phyloP scores from a whole-genome alignment of 495 filamentous ascomycete genomes.

The Penicillium silybi region DNA sequence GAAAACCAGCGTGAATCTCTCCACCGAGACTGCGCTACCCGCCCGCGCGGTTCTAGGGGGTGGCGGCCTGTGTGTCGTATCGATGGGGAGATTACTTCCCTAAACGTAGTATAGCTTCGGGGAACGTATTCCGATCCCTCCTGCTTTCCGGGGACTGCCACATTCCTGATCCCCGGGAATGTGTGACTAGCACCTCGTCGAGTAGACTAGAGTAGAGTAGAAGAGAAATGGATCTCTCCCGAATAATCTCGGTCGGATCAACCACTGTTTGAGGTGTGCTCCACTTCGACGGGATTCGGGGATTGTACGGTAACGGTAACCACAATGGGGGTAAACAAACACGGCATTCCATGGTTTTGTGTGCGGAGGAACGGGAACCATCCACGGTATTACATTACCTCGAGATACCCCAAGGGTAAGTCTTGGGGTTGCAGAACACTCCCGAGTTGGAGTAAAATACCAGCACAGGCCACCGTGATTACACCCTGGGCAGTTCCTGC shows the following conservation, averaged over 20 bases:
- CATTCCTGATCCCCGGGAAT: background rate
- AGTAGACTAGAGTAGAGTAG: background rate
- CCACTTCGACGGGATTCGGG: background rate
- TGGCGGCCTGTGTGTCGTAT: constrained; percentile 21
- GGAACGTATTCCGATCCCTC: background rate
- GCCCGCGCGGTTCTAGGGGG: constrained; percentile 37
- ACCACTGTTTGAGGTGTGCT: constrained; percentile 11
- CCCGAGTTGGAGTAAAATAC: background rate
- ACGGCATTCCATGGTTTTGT: constrained; percentile 9
- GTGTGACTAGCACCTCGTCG: background rate
- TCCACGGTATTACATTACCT: background rate
- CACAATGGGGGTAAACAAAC: background rate
- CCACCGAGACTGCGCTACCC: constrained; percentile 25
- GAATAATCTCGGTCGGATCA: background rate
- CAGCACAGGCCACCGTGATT: background rate
- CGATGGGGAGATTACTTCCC: background rate
- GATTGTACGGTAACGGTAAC: background rate
- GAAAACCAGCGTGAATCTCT: constrained; percentile 9
- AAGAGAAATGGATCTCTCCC: background rate
- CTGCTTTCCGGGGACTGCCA: background rate
- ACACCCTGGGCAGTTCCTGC: constrained; percentile 37
- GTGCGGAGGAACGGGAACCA: constrained; percentile 3
- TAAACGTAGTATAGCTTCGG: background rate
- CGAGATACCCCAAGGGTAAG: background rate
- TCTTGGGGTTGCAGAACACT: background rate